Evolutionary conservation across 495 filamentous ascomycete species (phyloP).

Genomic region (Xylaria palmicola): DNA sequence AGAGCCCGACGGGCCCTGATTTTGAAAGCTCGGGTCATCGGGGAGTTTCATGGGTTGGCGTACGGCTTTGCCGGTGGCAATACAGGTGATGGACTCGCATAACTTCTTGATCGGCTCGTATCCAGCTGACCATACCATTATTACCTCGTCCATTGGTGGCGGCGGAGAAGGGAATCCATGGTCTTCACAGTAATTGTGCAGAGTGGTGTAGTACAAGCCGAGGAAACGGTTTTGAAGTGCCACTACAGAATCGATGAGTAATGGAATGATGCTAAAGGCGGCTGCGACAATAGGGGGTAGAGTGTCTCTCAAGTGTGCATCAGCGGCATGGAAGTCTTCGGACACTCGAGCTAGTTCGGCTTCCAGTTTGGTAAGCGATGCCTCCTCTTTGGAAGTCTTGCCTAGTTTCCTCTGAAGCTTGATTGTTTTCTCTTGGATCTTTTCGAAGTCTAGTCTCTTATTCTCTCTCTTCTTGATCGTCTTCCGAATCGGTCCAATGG

Average conservation of each 20-base stretch:
- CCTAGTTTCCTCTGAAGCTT: conserved; percentile 68
- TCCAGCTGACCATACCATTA: conserved; percentile 65
- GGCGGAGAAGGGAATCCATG: conserved; percentile 71
- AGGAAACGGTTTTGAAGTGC: conserved; percentile 81
- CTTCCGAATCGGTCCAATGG: conserved; percentile 75
- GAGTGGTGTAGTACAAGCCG: conserved; percentile 78
- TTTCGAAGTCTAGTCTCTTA: conserved; percentile 87
- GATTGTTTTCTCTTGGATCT: conserved; percentile 70
- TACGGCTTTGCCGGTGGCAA: conserved; percentile 75
- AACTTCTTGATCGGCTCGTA: conserved; percentile 67
- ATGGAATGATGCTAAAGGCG: conserved; percentile 76
- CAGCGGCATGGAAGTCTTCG: conserved; percentile 78
- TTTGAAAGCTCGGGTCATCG: conserved; percentile 24
- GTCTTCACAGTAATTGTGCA: conserved; percentile 75
- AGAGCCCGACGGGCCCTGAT: conserved; percentile 17
- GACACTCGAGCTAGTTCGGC: conserved; percentile 66
- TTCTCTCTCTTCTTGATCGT: conserved; percentile 91
- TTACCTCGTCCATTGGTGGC: conserved; percentile 68
- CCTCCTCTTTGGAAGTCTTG: conserved; percentile 75
- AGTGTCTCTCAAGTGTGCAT: conserved; percentile 72
- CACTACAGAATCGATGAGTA: conserved; percentile 70
- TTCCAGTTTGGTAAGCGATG: conserved; percentile 72
- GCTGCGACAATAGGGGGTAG: conserved; percentile 75
- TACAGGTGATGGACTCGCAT: conserved; percentile 67
- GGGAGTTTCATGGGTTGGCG: conserved; percentile 55